Conservation (phyloP, 2,329 filamentous ascomycete species). For the Neofusicoccum sp. region DNA sequence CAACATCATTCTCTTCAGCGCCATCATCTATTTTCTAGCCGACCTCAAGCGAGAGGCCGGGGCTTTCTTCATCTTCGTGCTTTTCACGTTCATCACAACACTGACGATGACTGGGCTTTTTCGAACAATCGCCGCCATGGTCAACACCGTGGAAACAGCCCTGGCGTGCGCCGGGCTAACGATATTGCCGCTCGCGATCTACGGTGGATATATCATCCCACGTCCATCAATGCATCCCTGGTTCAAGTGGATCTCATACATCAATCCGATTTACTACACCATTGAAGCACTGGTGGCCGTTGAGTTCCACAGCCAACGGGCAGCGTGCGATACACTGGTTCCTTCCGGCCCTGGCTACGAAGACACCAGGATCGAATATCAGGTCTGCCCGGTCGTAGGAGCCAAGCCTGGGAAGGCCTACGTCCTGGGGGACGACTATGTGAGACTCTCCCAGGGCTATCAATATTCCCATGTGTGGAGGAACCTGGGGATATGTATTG, state of each 20-base stretch:
- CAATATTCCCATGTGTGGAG: constrained; percentile 44
- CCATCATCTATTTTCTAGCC: constrained; percentile 84
- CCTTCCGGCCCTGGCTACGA: constrained; percentile 42
- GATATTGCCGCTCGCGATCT: constrained; percentile 67
- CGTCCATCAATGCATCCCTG: constrained; percentile 55
- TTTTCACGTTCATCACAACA: constrained; percentile 73
- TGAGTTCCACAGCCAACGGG: constrained; percentile 55
- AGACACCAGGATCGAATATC: constrained; percentile 27
- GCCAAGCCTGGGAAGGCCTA: constrained; percentile 41
- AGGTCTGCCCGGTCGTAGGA: constrained; percentile 51
- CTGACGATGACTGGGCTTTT: constrained; percentile 86
- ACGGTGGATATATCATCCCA: constrained; percentile 67
- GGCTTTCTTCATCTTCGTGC: constrained; percentile 81
- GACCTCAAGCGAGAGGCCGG: constrained; percentile 74
- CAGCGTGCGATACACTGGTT: constrained; percentile 43
- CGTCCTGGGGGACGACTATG: constrained; percentile 44
- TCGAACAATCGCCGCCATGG: constrained; percentile 74
- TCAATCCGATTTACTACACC: constrained; percentile 76
- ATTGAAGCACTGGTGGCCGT: constrained; percentile 84
- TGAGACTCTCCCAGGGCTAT: constrained; percentile 37
- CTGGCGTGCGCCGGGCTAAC: constrained; percentile 59
- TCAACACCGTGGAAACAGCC: constrained; percentile 65
- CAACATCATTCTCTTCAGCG: constrained; percentile 75
- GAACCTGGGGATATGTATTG: constrained; percentile 71
- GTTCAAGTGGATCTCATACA: constrained; percentile 61